phyloP scores from a whole-genome alignment of 2,329 filamentous ascomycete genomes.

The Diplodia corticola region DNA sequence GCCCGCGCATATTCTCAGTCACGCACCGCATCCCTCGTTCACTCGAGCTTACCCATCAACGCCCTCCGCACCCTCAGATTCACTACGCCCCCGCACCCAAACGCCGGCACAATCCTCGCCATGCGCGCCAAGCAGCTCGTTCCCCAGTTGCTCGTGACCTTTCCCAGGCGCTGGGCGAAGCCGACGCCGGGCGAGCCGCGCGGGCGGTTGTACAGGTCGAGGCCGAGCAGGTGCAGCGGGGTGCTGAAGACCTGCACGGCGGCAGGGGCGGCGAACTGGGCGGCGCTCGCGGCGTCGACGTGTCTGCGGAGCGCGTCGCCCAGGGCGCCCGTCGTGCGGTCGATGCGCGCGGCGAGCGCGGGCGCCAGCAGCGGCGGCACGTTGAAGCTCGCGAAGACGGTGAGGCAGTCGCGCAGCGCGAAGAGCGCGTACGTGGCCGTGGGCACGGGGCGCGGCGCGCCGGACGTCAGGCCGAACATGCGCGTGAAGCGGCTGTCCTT shows the following conservation, averaged over 20 bases:
- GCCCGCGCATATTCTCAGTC: background rate
- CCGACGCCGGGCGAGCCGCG: constrained; percentile 37
- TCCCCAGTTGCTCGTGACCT: constrained; percentile 73
- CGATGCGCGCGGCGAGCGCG: constrained; percentile 47
- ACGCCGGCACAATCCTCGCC: constrained; percentile 83
- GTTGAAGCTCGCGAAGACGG: constrained; percentile 92
- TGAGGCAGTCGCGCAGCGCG: constrained; percentile 78
- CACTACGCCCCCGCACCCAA: constrained; percentile 83
- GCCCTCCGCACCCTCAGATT: constrained; percentile 69
- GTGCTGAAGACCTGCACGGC: constrained; percentile 77
- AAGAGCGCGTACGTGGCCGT: constrained; percentile 75
- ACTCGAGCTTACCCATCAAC: constrained; percentile 59
- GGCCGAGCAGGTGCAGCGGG: constrained; percentile 78
- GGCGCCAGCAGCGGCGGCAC: constrained; percentile 78
- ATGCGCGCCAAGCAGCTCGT: constrained; percentile 74
- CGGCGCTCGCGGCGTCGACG: constrained; percentile 21
- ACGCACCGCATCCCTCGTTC: background rate
- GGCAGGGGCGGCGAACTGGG: constrained; percentile 22
- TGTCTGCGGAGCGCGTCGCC: constrained; percentile 53
- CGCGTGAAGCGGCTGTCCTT: constrained; percentile 85
- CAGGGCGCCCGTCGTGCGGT: constrained; percentile 27
- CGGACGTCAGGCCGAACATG: constrained; percentile 68
- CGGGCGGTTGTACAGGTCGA: constrained; percentile 79
- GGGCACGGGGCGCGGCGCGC: constrained; percentile 59
- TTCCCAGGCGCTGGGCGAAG: constrained; percentile 62